Evolutionary conservation across 768 basidiomycete genomes (phyloP).

Genomic region (Termitomyces sp.): DNA sequence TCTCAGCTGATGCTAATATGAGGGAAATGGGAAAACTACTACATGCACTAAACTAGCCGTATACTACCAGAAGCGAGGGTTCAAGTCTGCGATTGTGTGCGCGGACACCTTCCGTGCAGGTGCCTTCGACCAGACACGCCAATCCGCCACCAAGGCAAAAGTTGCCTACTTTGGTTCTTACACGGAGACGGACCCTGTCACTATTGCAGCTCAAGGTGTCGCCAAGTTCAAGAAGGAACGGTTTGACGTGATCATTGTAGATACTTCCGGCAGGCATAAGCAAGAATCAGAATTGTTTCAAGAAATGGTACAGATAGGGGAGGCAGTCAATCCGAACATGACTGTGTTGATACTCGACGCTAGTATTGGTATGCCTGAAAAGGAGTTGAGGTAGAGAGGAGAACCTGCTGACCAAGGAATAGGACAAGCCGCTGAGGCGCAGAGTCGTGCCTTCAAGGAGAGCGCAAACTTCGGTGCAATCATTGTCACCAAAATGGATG

Average conservation of each 20-base stretch:
- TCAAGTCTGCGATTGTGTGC: conserved; percentile 96
- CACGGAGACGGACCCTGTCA: conserved; percentile 97
- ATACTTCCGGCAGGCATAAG: conserved; percentile 95
- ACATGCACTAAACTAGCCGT: conserved; percentile 99
- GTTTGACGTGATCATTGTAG: conserved; percentile 98
- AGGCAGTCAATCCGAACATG: conserved; percentile 94
- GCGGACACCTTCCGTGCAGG: conserved; percentile 99
- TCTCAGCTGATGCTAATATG: neutral
- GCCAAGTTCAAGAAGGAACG: conserved; percentile 97
- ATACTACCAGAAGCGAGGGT: conserved; percentile 93
- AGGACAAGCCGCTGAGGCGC: conserved; percentile 98
- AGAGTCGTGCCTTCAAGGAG: conserved; percentile 96
- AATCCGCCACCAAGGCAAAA: conserved; percentile 98
- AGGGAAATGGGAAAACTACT: conserved; percentile 99
- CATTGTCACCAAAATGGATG: conserved; percentile 99
- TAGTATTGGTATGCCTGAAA: conserved; percentile 68
- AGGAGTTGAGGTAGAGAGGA: neutral
- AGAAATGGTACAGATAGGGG: conserved; percentile 96
- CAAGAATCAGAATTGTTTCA: conserved; percentile 95
- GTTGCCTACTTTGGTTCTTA: conserved; percentile 99
- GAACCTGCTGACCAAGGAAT: conserved; percentile 4
- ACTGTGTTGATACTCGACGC: conserved; percentile 94
- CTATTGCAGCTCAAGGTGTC: conserved; percentile 92
- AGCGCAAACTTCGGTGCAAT: conserved; percentile 97
- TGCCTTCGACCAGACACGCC: conserved; percentile 98